Evolutionary conservation across 2,329 filamentous ascomycete species (phyloP).

Genomic region (Sporothrix globosa): DNA sequence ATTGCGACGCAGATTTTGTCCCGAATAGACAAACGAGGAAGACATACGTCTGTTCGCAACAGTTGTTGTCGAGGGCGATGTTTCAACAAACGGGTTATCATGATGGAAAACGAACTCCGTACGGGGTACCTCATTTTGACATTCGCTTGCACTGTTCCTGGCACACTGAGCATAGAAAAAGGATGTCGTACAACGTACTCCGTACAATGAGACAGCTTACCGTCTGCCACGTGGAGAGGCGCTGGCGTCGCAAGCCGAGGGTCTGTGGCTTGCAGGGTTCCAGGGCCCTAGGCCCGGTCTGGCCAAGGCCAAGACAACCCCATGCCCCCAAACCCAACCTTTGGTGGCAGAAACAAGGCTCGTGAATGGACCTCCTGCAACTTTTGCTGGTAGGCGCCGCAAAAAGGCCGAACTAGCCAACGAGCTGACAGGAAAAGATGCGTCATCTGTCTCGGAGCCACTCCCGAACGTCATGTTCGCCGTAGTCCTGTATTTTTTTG

Average conservation of each 20-base stretch:
- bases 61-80: not conserved
- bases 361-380: not conserved
- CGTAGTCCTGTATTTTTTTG: not conserved
- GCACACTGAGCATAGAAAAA: no score
- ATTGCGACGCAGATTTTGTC: not conserved
- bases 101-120: no score
- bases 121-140: no score
- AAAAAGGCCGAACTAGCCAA: conserved; percentile 25
- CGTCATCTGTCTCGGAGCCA: not conserved
- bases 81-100: not conserved
- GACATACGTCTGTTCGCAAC: not conserved
- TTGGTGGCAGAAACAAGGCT: not conserved
- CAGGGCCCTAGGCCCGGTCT: conserved; percentile 20
- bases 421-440: no score
- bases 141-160: no score
- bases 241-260: not conserved
- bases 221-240: conserved; percentile 20
- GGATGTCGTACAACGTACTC: no score
- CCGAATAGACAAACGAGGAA: not conserved
- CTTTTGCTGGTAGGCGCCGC: conserved; percentile 4
- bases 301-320: conserved; percentile 8
- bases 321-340: not conserved
- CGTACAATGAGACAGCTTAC: no score
- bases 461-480: not conserved
- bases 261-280: conserved; percentile 2